Evolutionary conservation across 768 basidiomycete species (phyloP).

Genomic region (Lactifluus volemus): DNA sequence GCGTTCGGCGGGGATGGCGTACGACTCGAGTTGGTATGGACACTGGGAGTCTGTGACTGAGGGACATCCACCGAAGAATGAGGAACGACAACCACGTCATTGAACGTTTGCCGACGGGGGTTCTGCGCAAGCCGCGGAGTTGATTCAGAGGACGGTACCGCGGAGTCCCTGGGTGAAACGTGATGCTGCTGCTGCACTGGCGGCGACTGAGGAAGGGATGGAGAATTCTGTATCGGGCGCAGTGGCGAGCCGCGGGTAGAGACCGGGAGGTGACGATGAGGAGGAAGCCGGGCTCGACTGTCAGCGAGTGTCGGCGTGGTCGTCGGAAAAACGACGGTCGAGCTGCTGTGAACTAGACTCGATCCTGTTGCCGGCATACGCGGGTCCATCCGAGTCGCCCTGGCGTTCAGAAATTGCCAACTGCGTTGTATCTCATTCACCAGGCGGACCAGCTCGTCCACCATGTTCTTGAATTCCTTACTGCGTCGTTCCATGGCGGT

Average conservation of each 20-base stretch:
- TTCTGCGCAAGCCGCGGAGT: not conserved
- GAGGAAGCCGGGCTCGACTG: conserved; percentile 6
- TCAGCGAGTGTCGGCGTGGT: not conserved
- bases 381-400: too few relatives aligned
- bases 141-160: not conserved
- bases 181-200: too few relatives aligned
- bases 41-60: not conserved
- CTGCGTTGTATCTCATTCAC: conserved; percentile 6
- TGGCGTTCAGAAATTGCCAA: too few relatives aligned
- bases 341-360: not conserved
- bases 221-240: not conserved
- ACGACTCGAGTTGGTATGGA: not conserved
- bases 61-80: not conserved
- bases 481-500: conserved; percentile 8
- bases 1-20: not conserved
- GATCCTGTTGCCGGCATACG: too few relatives aligned
- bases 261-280: not conserved
- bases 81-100: not conserved
- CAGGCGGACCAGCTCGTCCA: conserved; percentile 8
- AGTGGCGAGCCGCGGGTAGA: not conserved
- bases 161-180: not conserved
- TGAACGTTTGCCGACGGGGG: not conserved
- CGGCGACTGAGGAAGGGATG: not conserved
- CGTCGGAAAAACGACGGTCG: not conserved
- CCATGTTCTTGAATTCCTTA: conserved; percentile 11